These are phyloP conservation scores for Dactylellina haptotyla DNA, from an alignment of 2,329 filamentous ascomycete genomes.

Conservation along the genomic window DNA sequence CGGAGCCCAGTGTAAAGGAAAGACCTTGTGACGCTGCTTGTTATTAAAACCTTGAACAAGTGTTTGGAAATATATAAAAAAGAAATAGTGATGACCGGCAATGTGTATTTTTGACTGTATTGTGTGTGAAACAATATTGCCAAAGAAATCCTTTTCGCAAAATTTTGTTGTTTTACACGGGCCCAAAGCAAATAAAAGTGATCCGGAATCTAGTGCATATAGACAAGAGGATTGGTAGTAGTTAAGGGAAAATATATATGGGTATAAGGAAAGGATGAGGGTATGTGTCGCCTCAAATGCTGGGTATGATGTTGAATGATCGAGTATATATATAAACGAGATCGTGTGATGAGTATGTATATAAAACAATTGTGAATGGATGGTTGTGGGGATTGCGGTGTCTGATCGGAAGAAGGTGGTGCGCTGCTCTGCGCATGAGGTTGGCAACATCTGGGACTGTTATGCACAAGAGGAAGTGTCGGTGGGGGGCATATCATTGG, in stretches of 20 bases:
- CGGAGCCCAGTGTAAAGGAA: constrained; percentile 45
- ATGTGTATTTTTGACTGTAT: constrained; percentile 21
- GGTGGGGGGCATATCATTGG: constrained; percentile 24
- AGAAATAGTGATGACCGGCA: constrained; percentile 13
- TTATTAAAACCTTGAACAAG: constrained; percentile 49
- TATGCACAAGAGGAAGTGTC: constrained; percentile 22
- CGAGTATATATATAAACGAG: constrained; percentile 16
- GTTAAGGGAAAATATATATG: constrained; percentile 22
- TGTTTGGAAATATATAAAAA: constrained; percentile 36
- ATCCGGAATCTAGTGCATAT: constrained; percentile 52
- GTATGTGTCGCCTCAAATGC: not conserved
- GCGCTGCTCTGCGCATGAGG: constrained; percentile 50
- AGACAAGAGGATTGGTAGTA: constrained; percentile 39
- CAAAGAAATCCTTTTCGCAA: constrained; percentile 11
- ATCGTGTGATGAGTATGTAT: not conserved
- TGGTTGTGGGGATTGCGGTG: constrained; percentile 1
- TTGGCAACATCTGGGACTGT: constrained; percentile 24
- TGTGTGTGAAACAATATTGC: constrained; percentile 10
- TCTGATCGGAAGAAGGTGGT: constrained; percentile 8
- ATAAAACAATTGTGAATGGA: constrained; percentile 5
- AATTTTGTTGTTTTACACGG: constrained; percentile 27
- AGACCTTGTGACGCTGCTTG: constrained; percentile 51
- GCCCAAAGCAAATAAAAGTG: constrained; percentile 26
- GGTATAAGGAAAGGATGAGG: constrained; percentile 35
- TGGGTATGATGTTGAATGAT: constrained; percentile 4